Evolutionary conservation across 2,329 filamentous ascomycete species (phyloP).

Genomic region (Trichoderma koningiopsis): DNA sequence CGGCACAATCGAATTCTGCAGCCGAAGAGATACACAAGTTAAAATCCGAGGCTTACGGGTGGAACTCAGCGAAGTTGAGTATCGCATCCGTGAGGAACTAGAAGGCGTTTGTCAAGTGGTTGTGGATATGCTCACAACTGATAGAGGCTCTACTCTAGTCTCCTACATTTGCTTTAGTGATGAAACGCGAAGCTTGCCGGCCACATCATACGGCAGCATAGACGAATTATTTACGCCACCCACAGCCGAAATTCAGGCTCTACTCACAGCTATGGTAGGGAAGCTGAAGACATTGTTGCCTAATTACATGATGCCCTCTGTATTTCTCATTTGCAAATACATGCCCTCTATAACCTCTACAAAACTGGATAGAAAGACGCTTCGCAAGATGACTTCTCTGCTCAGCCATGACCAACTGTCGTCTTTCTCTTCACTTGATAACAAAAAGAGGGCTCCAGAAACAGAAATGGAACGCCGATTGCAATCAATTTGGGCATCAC

Average conservation of each 20-base stretch:
- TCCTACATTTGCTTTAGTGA: slow-evolving; percentile 10
- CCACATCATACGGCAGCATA: background rate
- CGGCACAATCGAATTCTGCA: slow-evolving; percentile 19
- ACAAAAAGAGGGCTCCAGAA: background rate
- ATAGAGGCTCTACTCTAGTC: background rate
- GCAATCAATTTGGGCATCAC: slow-evolving; percentile 1
- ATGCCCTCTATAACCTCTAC: slow-evolving; percentile 14
- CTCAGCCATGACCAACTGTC: slow-evolving; percentile 5
- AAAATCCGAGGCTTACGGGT: slow-evolving; percentile 19
- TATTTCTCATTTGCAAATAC: slow-evolving; percentile 17
- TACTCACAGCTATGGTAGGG: background rate
- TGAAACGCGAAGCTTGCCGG: background rate
- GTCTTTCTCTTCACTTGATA: background rate
- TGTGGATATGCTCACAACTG: background rate
- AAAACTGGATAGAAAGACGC: slow-evolving; percentile 16
- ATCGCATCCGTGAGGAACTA: slow-evolving; percentile 4
- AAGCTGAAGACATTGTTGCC: background rate
- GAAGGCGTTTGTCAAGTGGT: slow-evolving; percentile 4
- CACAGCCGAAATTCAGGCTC: background rate
- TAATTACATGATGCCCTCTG: slow-evolving; percentile 11
- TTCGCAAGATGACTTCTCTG: background rate
- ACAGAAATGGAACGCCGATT: slow-evolving; percentile 14
- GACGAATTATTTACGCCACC: background rate
- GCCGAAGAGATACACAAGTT: slow-evolving; percentile 20
- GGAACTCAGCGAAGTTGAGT: slow-evolving; percentile 15